phyloP scores from a whole-genome alignment of 768 basidiomycete species.

The Leucocoprinus leucothites region DNA sequence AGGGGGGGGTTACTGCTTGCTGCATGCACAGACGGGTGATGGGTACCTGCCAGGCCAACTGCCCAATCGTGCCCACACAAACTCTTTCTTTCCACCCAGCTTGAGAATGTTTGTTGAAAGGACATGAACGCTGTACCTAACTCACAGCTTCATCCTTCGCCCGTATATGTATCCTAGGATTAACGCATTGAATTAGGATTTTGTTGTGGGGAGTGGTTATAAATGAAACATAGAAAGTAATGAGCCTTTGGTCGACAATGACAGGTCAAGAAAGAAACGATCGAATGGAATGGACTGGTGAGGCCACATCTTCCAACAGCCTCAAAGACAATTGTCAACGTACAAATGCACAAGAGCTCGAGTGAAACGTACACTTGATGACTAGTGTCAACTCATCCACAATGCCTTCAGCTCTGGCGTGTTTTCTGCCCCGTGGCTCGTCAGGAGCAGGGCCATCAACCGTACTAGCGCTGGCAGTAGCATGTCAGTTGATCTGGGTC shows the following conservation, averaged over 20 bases:
- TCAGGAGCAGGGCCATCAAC: slow-evolving; percentile 32
- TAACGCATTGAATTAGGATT: neutral
- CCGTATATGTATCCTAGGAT: neutral
- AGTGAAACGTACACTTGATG: neutral
- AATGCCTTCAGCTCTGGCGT: slow-evolving; percentile 86
- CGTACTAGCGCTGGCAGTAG: neutral
- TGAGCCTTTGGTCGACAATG: neutral
- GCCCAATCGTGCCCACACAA: neutral
- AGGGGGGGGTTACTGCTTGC: neutral
- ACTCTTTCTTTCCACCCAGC: too few species aligned
- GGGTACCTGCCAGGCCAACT: neutral
- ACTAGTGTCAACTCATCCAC: slow-evolving; percentile 23
- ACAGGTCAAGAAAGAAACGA: neutral
- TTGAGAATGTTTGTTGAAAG: too few species aligned
- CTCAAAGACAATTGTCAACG: neutral
- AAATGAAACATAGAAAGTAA: neutral
- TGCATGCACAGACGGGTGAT: neutral
- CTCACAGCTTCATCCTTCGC: neutral
- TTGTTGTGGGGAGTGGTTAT: neutral
- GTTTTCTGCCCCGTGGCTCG: slow-evolving; percentile 76
- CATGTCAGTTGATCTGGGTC: neutral
- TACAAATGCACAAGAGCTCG: neutral
- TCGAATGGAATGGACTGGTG: slow-evolving; percentile 13
- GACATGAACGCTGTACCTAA: too few species aligned
- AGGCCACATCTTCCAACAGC: slow-evolving; percentile 11